Evolutionary conservation across 208 protist genomes (phyloP).

Genomic region (Leishmania gerbilli): DNA sequence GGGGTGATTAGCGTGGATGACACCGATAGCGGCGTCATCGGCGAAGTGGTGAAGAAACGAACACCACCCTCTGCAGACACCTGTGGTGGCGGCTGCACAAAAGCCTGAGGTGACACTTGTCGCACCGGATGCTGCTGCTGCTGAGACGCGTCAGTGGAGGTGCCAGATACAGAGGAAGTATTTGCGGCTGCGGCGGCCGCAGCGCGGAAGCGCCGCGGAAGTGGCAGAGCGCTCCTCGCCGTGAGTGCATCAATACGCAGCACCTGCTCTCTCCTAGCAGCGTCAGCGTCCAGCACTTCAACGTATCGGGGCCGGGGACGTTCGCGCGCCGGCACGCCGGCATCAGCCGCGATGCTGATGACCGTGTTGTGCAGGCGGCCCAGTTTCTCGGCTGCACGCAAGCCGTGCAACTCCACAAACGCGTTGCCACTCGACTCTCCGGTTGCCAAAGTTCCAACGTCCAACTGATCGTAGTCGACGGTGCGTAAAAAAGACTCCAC

Average conservation of each 20-base stretch:
- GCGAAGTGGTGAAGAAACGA: neutral
- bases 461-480: slow-evolving; percentile 39
- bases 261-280: neutral
- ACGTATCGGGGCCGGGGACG: slow-evolving; percentile 20
- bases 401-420: slow-evolving; percentile 55
- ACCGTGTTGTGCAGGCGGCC: slow-evolving; percentile 4
- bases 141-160: neutral
- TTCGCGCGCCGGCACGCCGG: neutral
- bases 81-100: neutral
- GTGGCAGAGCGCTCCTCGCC: neutral
- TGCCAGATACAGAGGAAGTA: neutral
- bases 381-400: neutral
- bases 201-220: neutral
- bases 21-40: neutral
- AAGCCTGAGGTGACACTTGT: no score
- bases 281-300: slow-evolving; percentile 10
- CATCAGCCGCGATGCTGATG: slow-evolving; percentile 8
- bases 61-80: neutral
- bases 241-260: neutral
- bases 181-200: neutral
- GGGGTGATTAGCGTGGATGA: neutral
- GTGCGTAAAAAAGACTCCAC: slow-evolving; percentile 47
- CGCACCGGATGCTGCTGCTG: neutral
- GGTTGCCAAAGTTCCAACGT: slow-evolving; percentile 46
- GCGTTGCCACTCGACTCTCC: slow-evolving; percentile 66